These are phyloP conservation scores for Aspergillus ruber DNA, from an alignment of 2,329 filamentous ascomycete species.

Conservation along the genomic window DNA sequence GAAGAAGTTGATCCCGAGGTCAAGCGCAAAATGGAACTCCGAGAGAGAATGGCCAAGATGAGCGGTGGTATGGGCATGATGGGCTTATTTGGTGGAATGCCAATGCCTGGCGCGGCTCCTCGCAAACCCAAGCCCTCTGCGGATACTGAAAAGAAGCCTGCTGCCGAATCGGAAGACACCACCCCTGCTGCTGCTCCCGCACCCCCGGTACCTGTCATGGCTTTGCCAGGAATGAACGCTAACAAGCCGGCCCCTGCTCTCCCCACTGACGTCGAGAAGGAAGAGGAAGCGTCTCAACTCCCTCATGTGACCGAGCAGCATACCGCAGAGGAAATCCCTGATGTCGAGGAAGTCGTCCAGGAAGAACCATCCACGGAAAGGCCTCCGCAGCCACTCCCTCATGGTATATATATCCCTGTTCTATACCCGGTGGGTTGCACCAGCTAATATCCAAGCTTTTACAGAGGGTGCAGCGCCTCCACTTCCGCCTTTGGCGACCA, in stretches of 20 bases:
- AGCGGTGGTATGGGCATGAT: constrained; percentile 96
- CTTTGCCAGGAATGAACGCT: constrained; percentile 63
- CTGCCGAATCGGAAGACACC: constrained; percentile 26
- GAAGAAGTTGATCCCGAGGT: constrained; percentile 85
- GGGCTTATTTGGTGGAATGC: constrained; percentile 74
- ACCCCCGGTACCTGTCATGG: constrained; percentile 49
- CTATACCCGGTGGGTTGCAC: not conserved
- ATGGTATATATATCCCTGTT: constrained; percentile 43
- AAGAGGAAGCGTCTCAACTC: constrained; percentile 43
- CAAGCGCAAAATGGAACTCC: constrained; percentile 75
- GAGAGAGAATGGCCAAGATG: constrained; percentile 97
- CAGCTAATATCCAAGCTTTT: not conserved
- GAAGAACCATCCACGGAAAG: constrained; percentile 36
- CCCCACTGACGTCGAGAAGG: constrained; percentile 43
- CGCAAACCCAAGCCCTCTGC: constrained; percentile 46
- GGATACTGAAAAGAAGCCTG: constrained; percentile 26
- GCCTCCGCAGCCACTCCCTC: constrained; percentile 41
- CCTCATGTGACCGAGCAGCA: constrained; percentile 38
- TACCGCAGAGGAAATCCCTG: constrained; percentile 43
- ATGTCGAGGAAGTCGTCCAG: constrained; percentile 47
- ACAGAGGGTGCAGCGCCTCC: constrained; percentile 42
- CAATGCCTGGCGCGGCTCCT: constrained; percentile 42
- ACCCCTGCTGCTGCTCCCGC: constrained; percentile 26
- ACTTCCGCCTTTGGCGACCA: constrained; percentile 36
- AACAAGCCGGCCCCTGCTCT: constrained; percentile 41